A percentile compares a stretch with the other conserved stretches of the same genome.
These are phyloP conservation scores for Vairimorpha apis DNA, from an alignment of 371 early-diverging fungal species.

Conservation along the genomic window DNA sequence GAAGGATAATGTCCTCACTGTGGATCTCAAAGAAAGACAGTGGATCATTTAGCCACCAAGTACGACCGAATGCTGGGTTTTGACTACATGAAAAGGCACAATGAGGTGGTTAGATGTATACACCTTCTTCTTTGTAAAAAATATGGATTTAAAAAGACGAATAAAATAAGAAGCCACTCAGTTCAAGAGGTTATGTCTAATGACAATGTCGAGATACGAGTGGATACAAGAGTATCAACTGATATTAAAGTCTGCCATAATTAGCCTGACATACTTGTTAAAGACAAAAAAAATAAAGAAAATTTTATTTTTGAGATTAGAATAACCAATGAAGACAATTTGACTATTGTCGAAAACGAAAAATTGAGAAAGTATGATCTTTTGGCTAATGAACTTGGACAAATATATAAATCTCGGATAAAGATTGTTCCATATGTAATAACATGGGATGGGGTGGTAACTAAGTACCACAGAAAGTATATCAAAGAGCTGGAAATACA, in stretches of 20 bases:
- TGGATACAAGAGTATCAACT: conserved; percentile 1
- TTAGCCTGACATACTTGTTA: conserved; percentile 1
- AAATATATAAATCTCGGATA: not conserved
- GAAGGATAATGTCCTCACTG: conserved; percentile 1
- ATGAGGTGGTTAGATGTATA: conserved; percentile 3
- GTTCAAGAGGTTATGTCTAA: conserved; percentile 1
- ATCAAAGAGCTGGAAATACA: not conserved
- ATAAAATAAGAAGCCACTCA: conserved; percentile 9
- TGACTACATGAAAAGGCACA: conserved; percentile 4
- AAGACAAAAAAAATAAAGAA: conserved; percentile 10
- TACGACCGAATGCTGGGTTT: conserved; percentile 1
- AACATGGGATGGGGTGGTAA: not conserved
- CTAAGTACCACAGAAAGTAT: not conserved
- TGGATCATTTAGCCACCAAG: conserved; percentile 15
- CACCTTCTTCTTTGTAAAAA: not conserved
- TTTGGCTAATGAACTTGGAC: conserved; percentile 1
- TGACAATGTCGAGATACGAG: not conserved
- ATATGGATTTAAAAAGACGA: conserved; percentile 9
- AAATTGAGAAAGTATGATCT: conserved; percentile 7
- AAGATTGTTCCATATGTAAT: conserved; percentile 8
- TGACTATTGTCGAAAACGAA: not conserved
- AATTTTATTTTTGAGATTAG: not conserved
- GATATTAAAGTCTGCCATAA: conserved; percentile 1
- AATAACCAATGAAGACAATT: not conserved
- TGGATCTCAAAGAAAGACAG: not conserved